Conservation (phyloP, 2,329 filamentous ascomycete species). For the Fusarium kyushuense region DNA sequence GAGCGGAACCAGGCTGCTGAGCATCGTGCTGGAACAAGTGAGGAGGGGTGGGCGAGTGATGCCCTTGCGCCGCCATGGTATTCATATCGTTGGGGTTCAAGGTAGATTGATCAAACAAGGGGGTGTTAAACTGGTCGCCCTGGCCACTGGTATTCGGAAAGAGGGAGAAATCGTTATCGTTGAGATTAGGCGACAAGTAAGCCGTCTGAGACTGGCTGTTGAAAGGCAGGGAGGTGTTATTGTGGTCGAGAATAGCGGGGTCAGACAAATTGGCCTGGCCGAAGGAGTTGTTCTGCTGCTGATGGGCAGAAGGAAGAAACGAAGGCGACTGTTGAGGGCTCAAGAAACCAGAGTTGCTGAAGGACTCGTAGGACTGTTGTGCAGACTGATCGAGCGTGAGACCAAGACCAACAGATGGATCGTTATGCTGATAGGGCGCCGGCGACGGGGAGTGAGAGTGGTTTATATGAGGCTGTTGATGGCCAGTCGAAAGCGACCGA, state of each 20-base stretch:
- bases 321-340: constrained; percentile 58
- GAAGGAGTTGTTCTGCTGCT: constrained; percentile 46
- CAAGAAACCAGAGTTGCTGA: constrained; percentile 61
- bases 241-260: constrained; percentile 57
- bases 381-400: constrained; percentile 67
- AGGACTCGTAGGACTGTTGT: constrained; percentile 57
- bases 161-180: constrained; percentile 71
- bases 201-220: constrained; percentile 57
- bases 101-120: constrained; percentile 66
- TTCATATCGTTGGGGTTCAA: constrained; percentile 62
- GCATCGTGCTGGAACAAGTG: constrained; percentile 65
- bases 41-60: constrained; percentile 68
- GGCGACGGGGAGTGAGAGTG: constrained; percentile 74
- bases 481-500: constrained; percentile 71
- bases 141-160: constrained; percentile 68
- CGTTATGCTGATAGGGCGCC: constrained; percentile 64
- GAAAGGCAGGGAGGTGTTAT: constrained; percentile 56
- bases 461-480: constrained; percentile 74
- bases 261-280: constrained; percentile 52
- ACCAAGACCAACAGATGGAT: constrained; percentile 65
- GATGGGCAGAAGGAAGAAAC: constrained; percentile 51
- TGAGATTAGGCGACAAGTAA: constrained; percentile 65
- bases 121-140: constrained; percentile 70
- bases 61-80: constrained; percentile 67
- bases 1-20: constrained; percentile 61